phyloP scores from a whole-genome alignment of 306 rosid genomes.

The Inga leiocalycina region DNA sequence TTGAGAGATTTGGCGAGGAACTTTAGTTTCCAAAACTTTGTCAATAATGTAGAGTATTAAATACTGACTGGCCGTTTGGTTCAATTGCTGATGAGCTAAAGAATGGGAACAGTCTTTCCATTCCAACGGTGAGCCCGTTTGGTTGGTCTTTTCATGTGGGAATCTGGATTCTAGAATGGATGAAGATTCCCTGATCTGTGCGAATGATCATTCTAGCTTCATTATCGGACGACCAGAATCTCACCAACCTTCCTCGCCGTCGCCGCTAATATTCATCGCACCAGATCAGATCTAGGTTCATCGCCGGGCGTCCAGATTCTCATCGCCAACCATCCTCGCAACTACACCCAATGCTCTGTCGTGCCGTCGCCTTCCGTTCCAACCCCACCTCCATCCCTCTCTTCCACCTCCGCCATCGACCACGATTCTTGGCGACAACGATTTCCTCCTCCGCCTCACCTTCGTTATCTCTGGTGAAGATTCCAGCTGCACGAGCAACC shows the following conservation, averaged over 20 bases:
- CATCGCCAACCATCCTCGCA: too few relatives aligned
- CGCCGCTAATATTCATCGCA: neutral
- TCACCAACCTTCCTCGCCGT: neutral
- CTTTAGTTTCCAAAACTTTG: neutral
- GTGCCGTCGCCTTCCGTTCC: neutral
- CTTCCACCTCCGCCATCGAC: neutral
- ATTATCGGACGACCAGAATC: neutral
- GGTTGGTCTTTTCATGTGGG: neutral
- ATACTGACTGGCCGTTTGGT: neutral
- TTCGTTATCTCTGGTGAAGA: too few relatives aligned
- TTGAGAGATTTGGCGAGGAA: neutral
- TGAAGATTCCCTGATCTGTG: neutral
- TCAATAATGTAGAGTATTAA: neutral
- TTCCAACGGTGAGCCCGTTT: neutral
- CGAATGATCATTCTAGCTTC: neutral
- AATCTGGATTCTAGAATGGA: neutral
- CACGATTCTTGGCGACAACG: neutral
- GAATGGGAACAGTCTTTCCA: neutral
- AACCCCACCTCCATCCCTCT: neutral
- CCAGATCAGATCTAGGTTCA: neutral
- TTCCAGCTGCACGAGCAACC: neutral
- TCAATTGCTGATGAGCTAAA: neutral
- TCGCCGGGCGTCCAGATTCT: too few relatives aligned
- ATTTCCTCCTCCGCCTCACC: too few relatives aligned
- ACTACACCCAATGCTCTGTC: neutral